phyloP scores from a whole-genome alignment of 164 flowering plant species.

The Annona squamosa region DNA sequence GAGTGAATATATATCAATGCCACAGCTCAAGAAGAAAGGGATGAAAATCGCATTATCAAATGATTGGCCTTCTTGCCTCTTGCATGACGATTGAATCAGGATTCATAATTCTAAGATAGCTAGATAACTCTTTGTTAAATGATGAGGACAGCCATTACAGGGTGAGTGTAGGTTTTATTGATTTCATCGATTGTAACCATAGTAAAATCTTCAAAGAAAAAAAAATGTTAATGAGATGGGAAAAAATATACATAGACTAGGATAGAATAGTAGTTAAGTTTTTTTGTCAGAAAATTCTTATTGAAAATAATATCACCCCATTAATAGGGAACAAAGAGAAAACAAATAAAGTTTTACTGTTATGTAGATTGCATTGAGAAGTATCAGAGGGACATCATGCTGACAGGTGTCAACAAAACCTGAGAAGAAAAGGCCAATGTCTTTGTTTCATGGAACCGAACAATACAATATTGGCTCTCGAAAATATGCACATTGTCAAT shows the following conservation, averaged over 20 bases:
- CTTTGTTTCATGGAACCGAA: background rate
- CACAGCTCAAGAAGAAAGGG: background rate
- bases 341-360: background rate
- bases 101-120: background rate
- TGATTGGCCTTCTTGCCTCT: background rate
- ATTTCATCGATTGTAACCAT: background rate
- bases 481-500: background rate
- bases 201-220: background rate
- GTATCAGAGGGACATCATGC: background rate
- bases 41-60: background rate
- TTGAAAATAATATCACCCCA: background rate
- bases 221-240: too few species aligned
- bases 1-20: too few species aligned
- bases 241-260: too few species aligned
- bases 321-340: background rate
- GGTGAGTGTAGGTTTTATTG: background rate
- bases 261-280: too few species aligned
- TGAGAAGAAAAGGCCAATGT: background rate
- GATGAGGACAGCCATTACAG: background rate
- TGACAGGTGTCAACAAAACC: background rate
- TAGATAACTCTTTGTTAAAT: background rate
- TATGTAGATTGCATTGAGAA: too few species aligned
- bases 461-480: background rate
- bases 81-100: background rate
- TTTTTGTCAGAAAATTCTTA: too few species aligned